Base-by-base conservation (phyloP, 768 basidiomycete genomes). In the Serendipita sp. region DNA sequence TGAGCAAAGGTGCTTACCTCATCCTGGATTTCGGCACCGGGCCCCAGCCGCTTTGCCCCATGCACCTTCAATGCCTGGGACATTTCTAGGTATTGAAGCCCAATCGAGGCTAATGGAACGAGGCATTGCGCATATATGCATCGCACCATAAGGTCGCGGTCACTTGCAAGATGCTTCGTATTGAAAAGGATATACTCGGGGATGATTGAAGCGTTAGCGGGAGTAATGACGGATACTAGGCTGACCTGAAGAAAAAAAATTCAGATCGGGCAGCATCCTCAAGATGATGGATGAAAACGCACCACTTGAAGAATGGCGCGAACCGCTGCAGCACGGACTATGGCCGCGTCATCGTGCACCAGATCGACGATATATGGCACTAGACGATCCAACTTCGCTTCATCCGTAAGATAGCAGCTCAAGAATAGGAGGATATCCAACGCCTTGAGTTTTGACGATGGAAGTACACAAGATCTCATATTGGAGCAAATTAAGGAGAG, bases 161-260 rank as follows among this genome's bases (percentile, higher is more conserved):
- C 96, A 60, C 83, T 81, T 0, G 88, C 82, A 4, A 99, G 79
- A 67, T 91, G 85, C 41, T 83, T 82, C 70, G 92, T 82, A 70
- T 96, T 90, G 1, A 93, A 94, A 34, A 98, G 83, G 68, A 98
- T 88, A 72, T 97, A 99, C 73, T 97, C 94, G 0, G 93, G 89
- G 70, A 98, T 88, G 30, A 97, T 89, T 5, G 89, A 69, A 7
- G 75, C 77, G 58, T 82, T 82, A 0, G 79, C 79, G 3, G 80
- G 80, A 2, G 82, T 81, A 63, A 91, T 89, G 5, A 85, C 85
- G 1, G 82, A 83, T 35, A 89, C 86, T n/a, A 83, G 73, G 72
- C 80, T 80, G 53, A 81, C 68, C 80, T 82, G 28, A 45, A 76
- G n/a, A 78, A 69, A 76, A 68, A 4, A 66, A 66, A 53, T 28